Base-by-base conservation (phyloP, 2,329 filamentous ascomycete species). In the Gremmenia infestans region DNA sequence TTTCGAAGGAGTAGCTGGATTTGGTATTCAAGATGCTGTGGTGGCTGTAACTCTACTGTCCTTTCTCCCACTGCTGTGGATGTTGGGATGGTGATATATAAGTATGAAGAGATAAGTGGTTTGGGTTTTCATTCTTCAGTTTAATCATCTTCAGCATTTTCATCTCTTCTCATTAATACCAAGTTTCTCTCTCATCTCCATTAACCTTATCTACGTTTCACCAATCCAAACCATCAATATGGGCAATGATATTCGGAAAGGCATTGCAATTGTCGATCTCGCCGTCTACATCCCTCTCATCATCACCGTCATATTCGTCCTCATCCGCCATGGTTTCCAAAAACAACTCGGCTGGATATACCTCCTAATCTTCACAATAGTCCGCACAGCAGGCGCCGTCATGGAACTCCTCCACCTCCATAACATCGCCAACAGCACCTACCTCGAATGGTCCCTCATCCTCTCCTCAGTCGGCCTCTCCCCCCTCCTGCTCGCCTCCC, bases 331-430 rank as follows among this genome's bases (percentile, higher is more conserved):
- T 35, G 60, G 63, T 25, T 66, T 69, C 35, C 58, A 60, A 39
- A 68, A 60, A 52, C 67, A 69, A 50, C 64, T 67, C 3, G 70
- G 70, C 42, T 73, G 70, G 69, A 66, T 69, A 23, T 72, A 70
- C 50, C 65, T 73, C 4, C 60, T 65, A 11, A 58, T 72, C 2
- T 72, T 72, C 57, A 70, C 63, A 47, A 49, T 67, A 7, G 54
- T 69, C 25, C 65, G 70, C 25, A 53, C 71, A 22, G 58, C 65
- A 7, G 70, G 70, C 15, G 63, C 68, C 17, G 64, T 63, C 3
- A 67, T 69, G 50, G 63, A 67, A 46, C 61, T 72, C 35, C 65
- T 60, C 2, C 65, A 63, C 11, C 61, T 62, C 14, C 56, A 60
- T 7, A 54, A 63, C 11, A 65, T 65, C 2, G 59, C 46, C 11